These are phyloP conservation scores for Cordyceps farinosa DNA, from an alignment of 2,329 filamentous ascomycete species.

Conservation along the genomic window DNA sequence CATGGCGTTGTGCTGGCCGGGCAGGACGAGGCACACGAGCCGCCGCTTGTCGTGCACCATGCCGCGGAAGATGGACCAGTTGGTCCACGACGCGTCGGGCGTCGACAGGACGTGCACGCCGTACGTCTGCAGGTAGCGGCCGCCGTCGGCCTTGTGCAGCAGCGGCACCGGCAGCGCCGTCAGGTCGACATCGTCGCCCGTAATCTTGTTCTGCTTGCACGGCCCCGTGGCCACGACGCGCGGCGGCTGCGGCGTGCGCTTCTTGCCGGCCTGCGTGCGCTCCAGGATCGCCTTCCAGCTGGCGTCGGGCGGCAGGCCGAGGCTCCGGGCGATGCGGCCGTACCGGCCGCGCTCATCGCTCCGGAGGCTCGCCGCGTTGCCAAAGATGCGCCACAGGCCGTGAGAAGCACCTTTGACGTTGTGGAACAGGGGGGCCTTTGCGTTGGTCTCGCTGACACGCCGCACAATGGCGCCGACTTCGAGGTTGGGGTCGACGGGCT, in stretches of 20 bases:
- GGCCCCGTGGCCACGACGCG: slow-evolving; percentile 35
- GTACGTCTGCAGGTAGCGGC: slow-evolving; percentile 48
- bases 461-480: slow-evolving; percentile 47
- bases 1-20: slow-evolving; percentile 43
- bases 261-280: slow-evolving; percentile 35
- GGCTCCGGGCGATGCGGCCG: slow-evolving; percentile 39
- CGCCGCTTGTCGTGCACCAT: slow-evolving; percentile 45
- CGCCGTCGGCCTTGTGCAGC: slow-evolving; percentile 44
- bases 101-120: slow-evolving; percentile 46
- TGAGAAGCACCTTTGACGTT: slow-evolving; percentile 44
- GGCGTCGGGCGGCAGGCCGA: slow-evolving; percentile 38
- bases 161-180: slow-evolving; percentile 39
- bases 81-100: slow-evolving; percentile 45
- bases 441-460: slow-evolving; percentile 41
- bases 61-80: slow-evolving; percentile 42
- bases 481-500: slow-evolving; percentile 41
- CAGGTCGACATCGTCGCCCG: slow-evolving; percentile 40
- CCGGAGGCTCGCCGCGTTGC: slow-evolving; percentile 39
- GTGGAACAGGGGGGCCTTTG: slow-evolving; percentile 49
- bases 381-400: slow-evolving; percentile 47
- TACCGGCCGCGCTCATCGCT: slow-evolving; percentile 31
- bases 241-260: slow-evolving; percentile 31
- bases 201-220: slow-evolving; percentile 41
- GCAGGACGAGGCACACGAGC: slow-evolving; percentile 39
- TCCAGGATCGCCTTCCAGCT: slow-evolving; percentile 37